Percentiles rank a stretch among this genome's conserved stretches.
Evolutionary conservation across 148 eudicot species (phyloP).

Genomic region (Oxyria digyna): DNA sequence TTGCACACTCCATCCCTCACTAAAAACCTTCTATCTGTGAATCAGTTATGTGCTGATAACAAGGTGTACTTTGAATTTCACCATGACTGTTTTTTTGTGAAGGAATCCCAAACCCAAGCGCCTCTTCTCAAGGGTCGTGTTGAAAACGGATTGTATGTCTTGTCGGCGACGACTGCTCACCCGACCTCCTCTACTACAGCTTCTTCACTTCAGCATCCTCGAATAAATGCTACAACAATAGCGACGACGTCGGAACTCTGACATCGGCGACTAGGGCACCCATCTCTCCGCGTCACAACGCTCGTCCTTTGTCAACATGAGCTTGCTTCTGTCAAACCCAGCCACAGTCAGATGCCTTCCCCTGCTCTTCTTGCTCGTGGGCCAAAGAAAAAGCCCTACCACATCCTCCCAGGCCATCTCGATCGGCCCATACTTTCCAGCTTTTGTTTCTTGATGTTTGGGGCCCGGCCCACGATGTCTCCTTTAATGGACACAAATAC

Average conservation of each 20-base stretch:
- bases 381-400: background rate
- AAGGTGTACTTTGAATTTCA: background rate
- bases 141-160: no score
- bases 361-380: background rate
- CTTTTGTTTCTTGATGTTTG: background rate
- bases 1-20: no score
- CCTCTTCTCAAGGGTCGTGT: background rate
- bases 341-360: background rate
- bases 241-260: no score
- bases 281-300: no score
- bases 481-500: background rate
- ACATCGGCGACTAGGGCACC: no score
- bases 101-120: background rate
- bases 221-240: no score
- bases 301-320: background rate
- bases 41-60: background rate
- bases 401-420: background rate
- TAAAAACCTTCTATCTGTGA: no score
- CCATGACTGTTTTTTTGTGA: background rate
- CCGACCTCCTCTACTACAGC: background rate
- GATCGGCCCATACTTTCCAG: background rate
- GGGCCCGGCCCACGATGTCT: background rate
- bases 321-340: background rate
- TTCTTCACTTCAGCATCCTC: background rate
- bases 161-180: background rate